phyloP scores from a whole-genome alignment of 1,284 basidiomycete genomes.

The Boletus sp. region DNA sequence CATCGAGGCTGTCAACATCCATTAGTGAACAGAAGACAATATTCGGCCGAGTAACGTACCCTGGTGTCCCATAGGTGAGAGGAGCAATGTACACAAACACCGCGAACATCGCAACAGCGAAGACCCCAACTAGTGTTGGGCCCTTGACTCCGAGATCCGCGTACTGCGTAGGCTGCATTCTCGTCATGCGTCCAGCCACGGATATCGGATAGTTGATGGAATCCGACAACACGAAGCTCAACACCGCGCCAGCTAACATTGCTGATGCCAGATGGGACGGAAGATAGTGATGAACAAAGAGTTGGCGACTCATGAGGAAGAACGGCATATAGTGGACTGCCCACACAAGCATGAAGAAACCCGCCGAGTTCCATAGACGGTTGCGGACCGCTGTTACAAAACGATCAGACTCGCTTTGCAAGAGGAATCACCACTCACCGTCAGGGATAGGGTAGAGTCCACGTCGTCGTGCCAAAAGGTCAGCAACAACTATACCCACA shows the following conservation, averaged over 20 bases:
- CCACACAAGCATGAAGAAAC: slow-evolving; percentile 97
- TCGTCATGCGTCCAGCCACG: slow-evolving; percentile 61
- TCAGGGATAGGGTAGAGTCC: slow-evolving; percentile 86
- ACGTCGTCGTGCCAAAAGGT: slow-evolving; percentile 85
- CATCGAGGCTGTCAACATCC: slow-evolving; percentile 59
- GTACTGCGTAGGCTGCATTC: slow-evolving; percentile 61
- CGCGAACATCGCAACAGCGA: slow-evolving; percentile 62
- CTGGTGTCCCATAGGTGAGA: slow-evolving; percentile 90
- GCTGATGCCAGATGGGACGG: slow-evolving; percentile 93
- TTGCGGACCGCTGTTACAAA: slow-evolving; percentile 75
- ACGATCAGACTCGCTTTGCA: slow-evolving; percentile 6
- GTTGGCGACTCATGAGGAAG: slow-evolving; percentile 97
- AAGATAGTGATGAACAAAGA: slow-evolving; percentile 98
- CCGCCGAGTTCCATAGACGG: slow-evolving; percentile 91
- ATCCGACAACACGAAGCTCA: slow-evolving; percentile 92
- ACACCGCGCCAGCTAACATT: slow-evolving; percentile 87
- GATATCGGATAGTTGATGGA: slow-evolving; percentile 95
- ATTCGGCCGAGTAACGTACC: slow-evolving; percentile 56
- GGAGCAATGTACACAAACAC: slow-evolving; percentile 82
- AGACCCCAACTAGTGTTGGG: slow-evolving; percentile 62
- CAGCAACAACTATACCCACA: slow-evolving; percentile 87
- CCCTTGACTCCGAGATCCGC: slow-evolving; percentile 77
- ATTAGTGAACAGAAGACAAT: slow-evolving; percentile 14
- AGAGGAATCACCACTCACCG: slow-evolving; percentile 55
- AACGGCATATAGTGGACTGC: slow-evolving; percentile 96